Base-by-base conservation (phyloP, 1,139 yeast genomes). In the Lodderomyces oxycetoniae region DNA sequence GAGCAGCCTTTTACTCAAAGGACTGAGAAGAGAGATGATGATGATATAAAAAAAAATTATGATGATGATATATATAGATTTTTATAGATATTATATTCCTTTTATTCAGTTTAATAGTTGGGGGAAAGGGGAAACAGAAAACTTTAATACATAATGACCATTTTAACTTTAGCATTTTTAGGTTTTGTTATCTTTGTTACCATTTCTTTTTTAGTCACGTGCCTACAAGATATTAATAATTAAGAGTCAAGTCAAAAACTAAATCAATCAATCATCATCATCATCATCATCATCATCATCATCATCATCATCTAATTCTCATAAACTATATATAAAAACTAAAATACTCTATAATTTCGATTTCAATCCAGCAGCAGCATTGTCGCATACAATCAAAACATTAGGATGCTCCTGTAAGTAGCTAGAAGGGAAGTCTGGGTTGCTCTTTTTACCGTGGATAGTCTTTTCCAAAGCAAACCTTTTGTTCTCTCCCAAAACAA, bases 401-500 rank as follows among this genome's bases (percentile, higher is more conserved):
- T 71, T 71, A 1, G 44, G 17, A 43, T 71, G 77, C 31, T 61
- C 73, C 45, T 66, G 71, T 37, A 73, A 62, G 43, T 61, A 73
- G 7, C 72, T 56, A 14, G 73, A 64, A 8, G 79, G 79, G 41
- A 54, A 67, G 10, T 47, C 47, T 5, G 71, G 42, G 30, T 61
- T 68, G 37, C 59, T 58, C 40, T 54, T 48, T 26, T 47, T 41
- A 2, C 73, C 71, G 34, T 57, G 44, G 8, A 71, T 44, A 4
- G 77, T 68, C 47, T 65, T 63, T 16, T 61, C 58, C 39, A 72
- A 59, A 13, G 77, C 77, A 42, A 53, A 61, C 30, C 52, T 46
- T 51, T 73, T 73, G 34, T 44, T 48, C 12, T 50, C 50, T n/a
- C 79, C 79, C 46, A 71, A 58, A 0, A 71, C 77, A 20, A 72